Evolutionary conservation across 768 basidiomycete species (phyloP), one percentile per base, ranked within the genome.

Genomic region (Strobilomyces confusus): DNA sequence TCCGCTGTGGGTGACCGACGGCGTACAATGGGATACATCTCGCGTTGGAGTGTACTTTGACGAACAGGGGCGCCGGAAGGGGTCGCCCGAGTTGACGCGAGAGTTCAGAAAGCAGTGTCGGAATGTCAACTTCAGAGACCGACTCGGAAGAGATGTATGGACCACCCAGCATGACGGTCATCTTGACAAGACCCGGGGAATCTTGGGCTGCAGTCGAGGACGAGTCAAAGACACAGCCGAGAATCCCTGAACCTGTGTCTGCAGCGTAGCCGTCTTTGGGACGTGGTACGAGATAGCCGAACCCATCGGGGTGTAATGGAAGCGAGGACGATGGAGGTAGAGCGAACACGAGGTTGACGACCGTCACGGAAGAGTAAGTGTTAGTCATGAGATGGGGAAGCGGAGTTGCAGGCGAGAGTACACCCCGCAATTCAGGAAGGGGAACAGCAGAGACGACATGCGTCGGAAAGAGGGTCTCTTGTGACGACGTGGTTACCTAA

Each of bases 201-300:
- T 84, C 82, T 57, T 93, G 86, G 6, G 70, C 77, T 1, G 80
- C 74, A 37, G 93, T 75, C 9, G 88, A 79, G 48, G 83, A 86
- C 0, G 89, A 90, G 68, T 98, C 95, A 71, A 98, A 98, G 12
- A 98, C 85, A 29, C 86, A 84, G 13, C 95, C 95, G 0, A 98
- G 78, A 19, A 89, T 78, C 4, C 82, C 80, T 12, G 76, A 68
- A 44, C 68, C 58, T 32, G 67, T 61, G 5, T 60, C 48, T 22
- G 54, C 48, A n/a, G 69, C 62, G 58, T 89, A 87, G 20, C 77
- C 85, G 5, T 68, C 68, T 30, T 70, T 71, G 0, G 88, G 83
- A 15, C 94, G 88, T 0, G 95, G 93, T 48, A 97, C 79, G 63
- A 99, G 86, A 73, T 94, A 98, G 9, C 95, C 95, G 66, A 98